Evolutionary conservation across 345 rosid genomes (phyloP), one percentile per base, ranked within the genome.

Genomic region (Brassica nigra): DNA sequence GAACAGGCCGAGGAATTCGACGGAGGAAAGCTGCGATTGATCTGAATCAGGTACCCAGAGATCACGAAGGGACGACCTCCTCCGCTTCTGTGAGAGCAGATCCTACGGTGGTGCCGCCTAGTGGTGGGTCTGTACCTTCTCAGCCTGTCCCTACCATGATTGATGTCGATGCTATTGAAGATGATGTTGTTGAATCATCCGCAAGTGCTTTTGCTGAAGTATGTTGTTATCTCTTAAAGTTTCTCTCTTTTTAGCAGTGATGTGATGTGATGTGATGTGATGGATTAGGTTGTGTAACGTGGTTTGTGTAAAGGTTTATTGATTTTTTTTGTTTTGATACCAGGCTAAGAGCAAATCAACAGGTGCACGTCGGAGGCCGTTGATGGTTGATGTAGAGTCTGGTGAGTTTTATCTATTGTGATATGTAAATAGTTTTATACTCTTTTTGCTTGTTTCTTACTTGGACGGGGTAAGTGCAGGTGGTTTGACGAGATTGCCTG

Each of bases 151-250:
- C 83, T 44, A 55, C 83, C 1, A 71, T 65, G 15, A 89, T 95
- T 80, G 97, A 90, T 87, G 90, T 95, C 59, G 99, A 93, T 75
- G 83, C 80, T 57, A 15, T 80, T 18, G 98, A 95, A 79, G 99
- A 95, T 70, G 97, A 90, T 72, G 97, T 91, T 76, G 58, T 91
- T 18, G 87, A 87, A 82, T 88, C 93, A 55, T 89, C 98, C 4
- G 88, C 98, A 4, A 89, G 86, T 68, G 96, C 95, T 18, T 93
- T 95, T 80, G 95, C 97, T 11, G 90, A 88, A 83, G 98, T 95
- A 85, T 82, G 78, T 1, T 47, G 59, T 58, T 63, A 0, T 20
- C 57, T 68, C 57, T 16, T 71, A 4, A 1, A 1, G 4, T 5
- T 52, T 58, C 71, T 57, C 34, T 14, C 9, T 0, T 74, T 65